Conservation (phyloP, 345 rosid genomes). For the Cardiospermum halicacabum region DNA sequence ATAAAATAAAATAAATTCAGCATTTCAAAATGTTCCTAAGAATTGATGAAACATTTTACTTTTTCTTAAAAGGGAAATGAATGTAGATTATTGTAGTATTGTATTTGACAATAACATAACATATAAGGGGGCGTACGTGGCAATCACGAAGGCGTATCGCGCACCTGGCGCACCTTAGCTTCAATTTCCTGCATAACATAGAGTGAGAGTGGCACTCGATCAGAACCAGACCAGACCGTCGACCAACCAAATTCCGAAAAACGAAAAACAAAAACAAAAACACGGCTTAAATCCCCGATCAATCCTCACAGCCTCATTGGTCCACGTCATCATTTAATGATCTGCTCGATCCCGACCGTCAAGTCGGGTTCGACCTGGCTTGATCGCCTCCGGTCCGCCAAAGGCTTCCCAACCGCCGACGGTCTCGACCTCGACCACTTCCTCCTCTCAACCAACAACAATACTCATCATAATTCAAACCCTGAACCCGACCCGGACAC, state of each 20-base stretch:
- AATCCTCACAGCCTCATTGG: slow-evolving; percentile 13
- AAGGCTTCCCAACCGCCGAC: slow-evolving; percentile 60
- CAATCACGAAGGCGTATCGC: not conserved
- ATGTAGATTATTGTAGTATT: no score
- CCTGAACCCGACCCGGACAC: not conserved
- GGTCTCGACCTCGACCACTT: slow-evolving; percentile 61
- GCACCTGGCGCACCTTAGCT: not conserved
- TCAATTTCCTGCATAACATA: not conserved
- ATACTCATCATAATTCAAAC: slow-evolving; percentile 6
- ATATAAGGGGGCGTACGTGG: slow-evolving; percentile 3
- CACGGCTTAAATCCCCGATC: not conserved
- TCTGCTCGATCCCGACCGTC: slow-evolving; percentile 50
- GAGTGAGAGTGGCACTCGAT: not conserved
- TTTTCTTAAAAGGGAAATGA: no score
- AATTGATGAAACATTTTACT: no score
- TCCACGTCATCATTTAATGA: slow-evolving; percentile 33
- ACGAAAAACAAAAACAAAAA: not conserved
- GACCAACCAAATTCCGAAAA: not conserved
- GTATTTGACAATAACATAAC: no score
- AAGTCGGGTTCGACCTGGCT: slow-evolving; percentile 76
- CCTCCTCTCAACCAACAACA: no score
- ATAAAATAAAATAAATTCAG: no score
- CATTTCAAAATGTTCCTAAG: no score
- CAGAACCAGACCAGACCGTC: not conserved
- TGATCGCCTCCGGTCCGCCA: slow-evolving; percentile 77